These are phyloP conservation scores for Omphalotus guepiniiformis DNA, from an alignment of 768 basidiomycete genomes.

Conservation along the genomic window DNA sequence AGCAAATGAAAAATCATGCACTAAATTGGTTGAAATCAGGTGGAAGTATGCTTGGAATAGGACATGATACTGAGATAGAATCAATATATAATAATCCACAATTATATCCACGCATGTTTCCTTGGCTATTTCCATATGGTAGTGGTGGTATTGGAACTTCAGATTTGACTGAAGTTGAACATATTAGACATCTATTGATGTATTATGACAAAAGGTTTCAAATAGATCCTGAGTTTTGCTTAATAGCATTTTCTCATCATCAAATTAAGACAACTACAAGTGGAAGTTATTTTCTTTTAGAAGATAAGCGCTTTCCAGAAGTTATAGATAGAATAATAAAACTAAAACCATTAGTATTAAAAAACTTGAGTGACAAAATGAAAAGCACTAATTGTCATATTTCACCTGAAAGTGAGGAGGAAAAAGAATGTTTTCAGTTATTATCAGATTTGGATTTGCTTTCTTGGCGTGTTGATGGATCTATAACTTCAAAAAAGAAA, in stretches of 20 bases:
- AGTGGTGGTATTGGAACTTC: background rate
- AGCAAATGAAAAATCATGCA: background rate
- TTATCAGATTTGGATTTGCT: constrained; percentile 1
- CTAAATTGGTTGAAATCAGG: background rate
- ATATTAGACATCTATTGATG: background rate
- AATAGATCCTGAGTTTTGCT: background rate
- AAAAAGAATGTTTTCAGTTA: background rate
- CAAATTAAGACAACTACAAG: background rate
- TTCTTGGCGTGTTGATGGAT: background rate
- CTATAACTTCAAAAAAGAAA: background rate
- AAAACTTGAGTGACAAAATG: background rate
- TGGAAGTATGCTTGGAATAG: background rate
- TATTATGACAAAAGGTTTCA: constrained; percentile 3
- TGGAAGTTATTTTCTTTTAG: background rate
- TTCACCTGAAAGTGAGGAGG: background rate
- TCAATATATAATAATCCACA: background rate
- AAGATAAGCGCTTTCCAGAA: background rate
- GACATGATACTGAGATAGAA: background rate
- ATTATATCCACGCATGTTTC: background rate
- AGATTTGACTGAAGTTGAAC: background rate
- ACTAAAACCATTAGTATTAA: background rate
- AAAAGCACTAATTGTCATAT: background rate
- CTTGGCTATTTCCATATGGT: constrained; percentile 7
- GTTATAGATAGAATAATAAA: background rate
- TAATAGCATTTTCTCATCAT: background rate